Evolutionary conservation across 2,329 filamentous ascomycete genomes (phyloP).

Genomic region (Botrytis hyacinthi): DNA sequence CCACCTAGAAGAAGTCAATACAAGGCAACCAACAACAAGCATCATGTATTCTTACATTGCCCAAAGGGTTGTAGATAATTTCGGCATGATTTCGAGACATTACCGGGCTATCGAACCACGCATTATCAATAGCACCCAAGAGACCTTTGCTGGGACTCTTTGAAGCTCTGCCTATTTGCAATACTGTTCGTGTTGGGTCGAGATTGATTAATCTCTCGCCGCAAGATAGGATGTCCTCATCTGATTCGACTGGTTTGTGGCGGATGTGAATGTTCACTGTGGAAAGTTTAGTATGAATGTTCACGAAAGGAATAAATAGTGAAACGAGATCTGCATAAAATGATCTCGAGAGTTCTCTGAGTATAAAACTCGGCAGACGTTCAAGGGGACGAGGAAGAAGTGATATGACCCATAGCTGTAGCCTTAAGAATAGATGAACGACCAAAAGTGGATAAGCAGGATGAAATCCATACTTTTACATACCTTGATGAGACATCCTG

Average conservation of each 20-base stretch:
- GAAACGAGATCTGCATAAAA: background rate
- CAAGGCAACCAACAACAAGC: background rate
- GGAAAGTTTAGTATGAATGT: slow-evolving; percentile 19
- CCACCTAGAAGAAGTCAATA: slow-evolving; percentile 36
- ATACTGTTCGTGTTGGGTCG: slow-evolving; percentile 22
- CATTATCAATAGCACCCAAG: slow-evolving; percentile 51
- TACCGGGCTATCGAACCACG: slow-evolving; percentile 68
- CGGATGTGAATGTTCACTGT: slow-evolving; percentile 27
- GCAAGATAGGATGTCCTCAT: background rate
- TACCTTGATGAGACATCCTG: slow-evolving; percentile 21
- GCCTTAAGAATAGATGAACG: background rate
- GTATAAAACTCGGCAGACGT: background rate
- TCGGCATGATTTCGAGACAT: slow-evolving; percentile 69
- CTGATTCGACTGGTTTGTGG: background rate
- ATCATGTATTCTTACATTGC: slow-evolving; percentile 43
- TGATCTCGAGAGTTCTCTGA: background rate
- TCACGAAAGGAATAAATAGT: background rate
- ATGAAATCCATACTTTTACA: background rate
- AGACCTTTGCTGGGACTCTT: slow-evolving; percentile 47
- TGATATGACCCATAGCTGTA: background rate
- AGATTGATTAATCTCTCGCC: slow-evolving; percentile 31
- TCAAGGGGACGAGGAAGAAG: background rate
- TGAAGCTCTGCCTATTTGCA: slow-evolving; percentile 46
- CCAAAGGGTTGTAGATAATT: slow-evolving; percentile 45
- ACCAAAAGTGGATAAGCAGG: background rate